Evolutionary conservation across 495 filamentous ascomycete genomes (phyloP), one percentile per base, ranked within the genome.

Genomic region (Penicillium steckii): DNA sequence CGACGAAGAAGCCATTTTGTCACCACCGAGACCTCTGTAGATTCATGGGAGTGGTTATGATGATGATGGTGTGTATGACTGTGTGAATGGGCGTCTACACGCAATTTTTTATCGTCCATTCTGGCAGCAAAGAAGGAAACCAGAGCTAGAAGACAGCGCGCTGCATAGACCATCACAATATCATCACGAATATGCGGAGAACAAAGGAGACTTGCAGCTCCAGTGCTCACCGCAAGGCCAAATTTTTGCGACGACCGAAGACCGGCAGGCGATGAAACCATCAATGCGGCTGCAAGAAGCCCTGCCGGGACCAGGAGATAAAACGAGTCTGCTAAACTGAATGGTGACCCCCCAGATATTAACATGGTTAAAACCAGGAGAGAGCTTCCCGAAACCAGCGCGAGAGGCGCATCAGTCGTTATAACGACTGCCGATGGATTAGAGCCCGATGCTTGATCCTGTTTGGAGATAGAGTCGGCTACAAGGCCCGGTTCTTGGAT

Each of bases 1-100:
- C 77, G 74, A 0, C 72, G 78, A 18, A 95, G 71, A 17, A 96
- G 64, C 35, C 86, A 77, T 12, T 75, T 81, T 17, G 88, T 88
- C 43, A 91, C 70, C 51, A 59, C 73, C 5, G 87, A 89, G 18
- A 77, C 55, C 41, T 74, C 64, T 0, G 46, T 35, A 1, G 53
- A 30, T 17, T 56, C 56, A 38, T 70, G 66, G 48, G 70, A 64
- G 50, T 80, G 71, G 24, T 75, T 68, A 58, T 80, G 69, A 33
- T 43, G 22, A 30, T 73, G 32, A 29, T 52, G 58, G 43, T 53
- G 52, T 4, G 57, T 46, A 35, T 74, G 67, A 6, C 60, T 60
- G 45, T 78, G 70, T 7, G 64, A 56, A 41, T 70, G 71, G 7
- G 52, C 46, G n/a, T 53, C 60, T 25, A 55, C 27, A 18, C 63